A percentile compares a stretch with the other conserved stretches of the same genome.
phyloP scores from a whole-genome alignment of 179 eudicot genomes.

The Nepenthes alata region DNA sequence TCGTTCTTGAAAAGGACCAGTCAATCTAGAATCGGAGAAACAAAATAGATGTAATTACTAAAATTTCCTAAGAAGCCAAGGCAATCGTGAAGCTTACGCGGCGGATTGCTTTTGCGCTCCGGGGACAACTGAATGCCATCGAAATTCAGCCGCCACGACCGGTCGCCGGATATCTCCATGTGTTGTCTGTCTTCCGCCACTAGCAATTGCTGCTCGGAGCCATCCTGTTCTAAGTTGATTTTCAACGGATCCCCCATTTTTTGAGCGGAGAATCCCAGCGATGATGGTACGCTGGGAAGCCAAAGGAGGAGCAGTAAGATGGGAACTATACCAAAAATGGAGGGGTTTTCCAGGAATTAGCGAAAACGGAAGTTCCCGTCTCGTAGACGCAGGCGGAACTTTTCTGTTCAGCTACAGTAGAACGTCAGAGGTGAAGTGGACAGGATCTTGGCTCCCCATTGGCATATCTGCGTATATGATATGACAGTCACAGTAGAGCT shows the following conservation, averaged over 20 bases:
- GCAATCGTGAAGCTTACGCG: slow-evolving; percentile 55
- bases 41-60: background rate
- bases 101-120: slow-evolving; percentile 46
- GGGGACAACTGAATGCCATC: slow-evolving; percentile 40
- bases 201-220: slow-evolving; percentile 42
- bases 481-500: too few species aligned
- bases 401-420: too few species aligned
- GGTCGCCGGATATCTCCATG: slow-evolving; percentile 3
- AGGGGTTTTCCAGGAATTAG: too few species aligned
- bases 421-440: too few species aligned
- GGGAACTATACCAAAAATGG: too few species aligned
- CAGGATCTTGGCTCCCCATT: too few species aligned
- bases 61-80: slow-evolving; percentile 57
- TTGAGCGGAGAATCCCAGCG: background rate
- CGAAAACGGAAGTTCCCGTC: too few species aligned
- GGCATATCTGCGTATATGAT: too few species aligned
- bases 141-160: slow-evolving; percentile 68
- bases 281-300: too few species aligned
- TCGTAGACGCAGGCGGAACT: too few species aligned
- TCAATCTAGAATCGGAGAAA: background rate
- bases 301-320: too few species aligned
- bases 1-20: too few species aligned
- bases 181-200: slow-evolving; percentile 3
- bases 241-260: slow-evolving; percentile 35
- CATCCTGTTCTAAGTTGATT: slow-evolving; percentile 18